A percentile compares a stretch with the other conserved stretches of the same genome.
Evolutionary conservation across 257 asterid species (phyloP).

Genomic region (Primulina tabacum): DNA sequence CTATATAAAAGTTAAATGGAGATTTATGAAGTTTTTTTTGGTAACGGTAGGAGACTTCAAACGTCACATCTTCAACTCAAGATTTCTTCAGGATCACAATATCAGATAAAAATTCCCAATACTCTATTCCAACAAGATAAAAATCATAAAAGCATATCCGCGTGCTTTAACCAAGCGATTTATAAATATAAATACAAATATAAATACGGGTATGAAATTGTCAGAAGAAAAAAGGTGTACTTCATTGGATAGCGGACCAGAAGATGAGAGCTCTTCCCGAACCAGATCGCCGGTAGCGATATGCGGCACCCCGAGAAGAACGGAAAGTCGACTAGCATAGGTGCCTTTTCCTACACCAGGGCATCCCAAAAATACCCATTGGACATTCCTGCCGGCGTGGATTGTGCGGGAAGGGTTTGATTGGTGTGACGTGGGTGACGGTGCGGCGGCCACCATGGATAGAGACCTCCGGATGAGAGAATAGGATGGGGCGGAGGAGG

Average conservation of each 20-base stretch:
- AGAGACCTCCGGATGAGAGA: constrained; percentile 37
- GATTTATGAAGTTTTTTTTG: neutral
- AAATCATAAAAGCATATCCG: neutral
- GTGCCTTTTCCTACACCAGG: constrained; percentile 99
- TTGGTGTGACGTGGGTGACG: constrained; percentile 30
- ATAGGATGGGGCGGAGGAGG: constrained; percentile 34
- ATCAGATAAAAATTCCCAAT: no score
- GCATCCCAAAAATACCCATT: constrained; percentile 93
- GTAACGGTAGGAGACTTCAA: no score
- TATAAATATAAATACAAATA: neutral
- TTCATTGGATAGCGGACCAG: constrained; percentile 65
- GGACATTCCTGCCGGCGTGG: constrained; percentile 62
- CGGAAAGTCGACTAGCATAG: constrained; percentile 87
- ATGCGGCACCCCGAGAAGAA: constrained; percentile 85
- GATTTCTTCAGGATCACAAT: no score
- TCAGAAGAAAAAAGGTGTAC: constrained; percentile 23
- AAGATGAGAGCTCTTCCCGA: constrained; percentile 77
- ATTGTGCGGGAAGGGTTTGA: constrained; percentile 35
- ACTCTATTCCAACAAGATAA: no score
- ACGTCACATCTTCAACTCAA: no score
- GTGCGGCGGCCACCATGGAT: constrained; percentile 47
- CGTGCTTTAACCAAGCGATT: no score
- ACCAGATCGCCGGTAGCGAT: constrained; percentile 99
- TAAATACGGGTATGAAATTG: neutral
- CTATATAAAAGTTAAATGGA: neutral